These are phyloP conservation scores for Chaetomiaceae sp. DNA, from an alignment of 2,329 filamentous ascomycete genomes.

Conservation along the genomic window DNA sequence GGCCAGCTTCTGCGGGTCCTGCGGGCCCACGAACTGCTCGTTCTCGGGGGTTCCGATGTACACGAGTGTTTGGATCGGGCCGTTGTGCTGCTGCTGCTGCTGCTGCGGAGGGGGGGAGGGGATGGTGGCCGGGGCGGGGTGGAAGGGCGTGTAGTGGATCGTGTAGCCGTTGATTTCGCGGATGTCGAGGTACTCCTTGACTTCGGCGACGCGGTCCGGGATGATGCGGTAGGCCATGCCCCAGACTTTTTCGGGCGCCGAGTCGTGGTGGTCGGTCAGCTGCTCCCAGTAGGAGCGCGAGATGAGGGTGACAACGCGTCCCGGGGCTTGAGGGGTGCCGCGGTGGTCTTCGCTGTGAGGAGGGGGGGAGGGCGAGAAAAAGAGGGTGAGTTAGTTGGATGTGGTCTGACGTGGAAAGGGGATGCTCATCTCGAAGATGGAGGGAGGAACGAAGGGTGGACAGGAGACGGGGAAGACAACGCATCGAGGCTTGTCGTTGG, in stretches of 20 bases:
- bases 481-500: not conserved
- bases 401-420: not conserved
- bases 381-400: not conserved
- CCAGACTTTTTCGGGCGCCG: slow-evolving; percentile 68
- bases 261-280: slow-evolving; percentile 62
- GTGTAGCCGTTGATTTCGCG: slow-evolving; percentile 97
- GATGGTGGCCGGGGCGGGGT: slow-evolving; percentile 43
- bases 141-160: slow-evolving; percentile 84
- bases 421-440: not conserved
- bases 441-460: not conserved
- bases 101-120: slow-evolving; percentile 14
- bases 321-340: slow-evolving; percentile 80
- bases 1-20: slow-evolving; percentile 72
- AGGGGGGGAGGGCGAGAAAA: not conserved
- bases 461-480: not conserved
- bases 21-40: slow-evolving; percentile 82
- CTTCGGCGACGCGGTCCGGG: slow-evolving; percentile 66
- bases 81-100: slow-evolving; percentile 29
- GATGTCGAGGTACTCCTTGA: slow-evolving; percentile 85
- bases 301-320: slow-evolving; percentile 90
- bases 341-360: slow-evolving; percentile 78
- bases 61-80: slow-evolving; percentile 57
- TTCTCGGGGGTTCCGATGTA: slow-evolving; percentile 95
- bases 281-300: slow-evolving; percentile 77
- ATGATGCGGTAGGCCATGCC: slow-evolving; percentile 87